Percentiles rank a stretch among this genome's conserved stretches.
phyloP scores from a whole-genome alignment of 345 rosid genomes.

The Combretum micranthum region DNA sequence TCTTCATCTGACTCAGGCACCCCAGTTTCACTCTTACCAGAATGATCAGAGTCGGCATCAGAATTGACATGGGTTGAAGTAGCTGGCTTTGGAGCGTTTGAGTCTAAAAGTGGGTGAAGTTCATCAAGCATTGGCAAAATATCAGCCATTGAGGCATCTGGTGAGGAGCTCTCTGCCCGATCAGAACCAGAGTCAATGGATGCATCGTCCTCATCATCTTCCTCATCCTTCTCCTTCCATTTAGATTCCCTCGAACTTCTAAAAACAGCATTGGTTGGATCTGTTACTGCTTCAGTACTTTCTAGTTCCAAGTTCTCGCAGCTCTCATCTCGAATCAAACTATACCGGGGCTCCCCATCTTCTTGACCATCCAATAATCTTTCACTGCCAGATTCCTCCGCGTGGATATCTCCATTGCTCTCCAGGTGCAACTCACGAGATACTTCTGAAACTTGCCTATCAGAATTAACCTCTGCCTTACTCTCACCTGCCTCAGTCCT shows the following conservation, averaged over 20 bases:
- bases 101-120: constrained; percentile 75
- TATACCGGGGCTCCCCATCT: constrained; percentile 15
- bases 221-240: constrained; percentile 27
- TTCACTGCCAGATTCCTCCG: constrained; percentile 1
- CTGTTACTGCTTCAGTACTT: constrained; percentile 22
- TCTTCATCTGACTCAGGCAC: constrained; percentile 53
- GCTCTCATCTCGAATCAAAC: constrained; percentile 8
- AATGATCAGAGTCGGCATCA: constrained; percentile 31
- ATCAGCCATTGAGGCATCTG: constrained; percentile 94
- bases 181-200: constrained; percentile 70
- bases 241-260: constrained; percentile 25
- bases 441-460: constrained; percentile 18
- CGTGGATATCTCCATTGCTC: constrained; percentile 11
- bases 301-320: constrained; percentile 19
- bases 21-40: constrained; percentile 38
- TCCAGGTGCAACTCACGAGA: constrained; percentile 23
- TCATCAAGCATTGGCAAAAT: constrained; percentile 86
- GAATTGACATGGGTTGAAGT: constrained; percentile 31
- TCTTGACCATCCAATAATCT: constrained; percentile 18
- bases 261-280: constrained; percentile 19
- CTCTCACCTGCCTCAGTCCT: constrained; percentile 32
- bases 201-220: constrained; percentile 42
- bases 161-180: constrained; percentile 85
- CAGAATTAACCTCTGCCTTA: constrained; percentile 18
- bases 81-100: constrained; percentile 33